Evolutionary conservation across 192 early-diverging fungal genomes (phyloP).

Genomic region (Piromyces sp.): DNA sequence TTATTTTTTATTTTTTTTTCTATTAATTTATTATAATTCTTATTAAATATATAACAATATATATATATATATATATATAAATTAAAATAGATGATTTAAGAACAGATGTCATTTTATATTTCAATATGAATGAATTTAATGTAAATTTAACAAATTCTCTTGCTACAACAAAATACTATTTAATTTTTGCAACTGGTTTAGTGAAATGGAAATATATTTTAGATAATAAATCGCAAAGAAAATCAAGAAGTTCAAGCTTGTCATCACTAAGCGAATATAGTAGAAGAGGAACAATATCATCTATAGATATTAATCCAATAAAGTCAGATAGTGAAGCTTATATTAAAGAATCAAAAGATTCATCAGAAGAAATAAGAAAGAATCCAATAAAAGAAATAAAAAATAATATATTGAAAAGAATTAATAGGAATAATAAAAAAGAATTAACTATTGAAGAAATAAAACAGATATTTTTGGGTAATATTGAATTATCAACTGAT

Average conservation of each 20-base stretch:
- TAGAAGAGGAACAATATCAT: neutral
- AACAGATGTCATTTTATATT: neutral
- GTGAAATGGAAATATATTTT: neutral
- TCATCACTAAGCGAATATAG: neutral
- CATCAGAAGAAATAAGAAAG: too few relatives aligned
- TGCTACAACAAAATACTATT: neutral
- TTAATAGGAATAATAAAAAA: neutral
- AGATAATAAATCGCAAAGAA: neutral
- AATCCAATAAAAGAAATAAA: neutral
- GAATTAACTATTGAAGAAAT: neutral
- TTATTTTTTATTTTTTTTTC: too few relatives aligned
- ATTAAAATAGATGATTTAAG: neutral
- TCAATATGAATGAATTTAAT: neutral
- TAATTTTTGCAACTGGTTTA: neutral
- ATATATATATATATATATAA: too few relatives aligned
- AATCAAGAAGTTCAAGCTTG: neutral
- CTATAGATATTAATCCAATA: neutral
- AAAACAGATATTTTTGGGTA: neutral
- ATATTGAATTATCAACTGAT: neutral
- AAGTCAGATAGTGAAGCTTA: neutral
- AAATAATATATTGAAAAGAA: neutral
- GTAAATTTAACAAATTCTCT: neutral
- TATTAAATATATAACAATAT: too few relatives aligned
- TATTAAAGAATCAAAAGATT: neutral
- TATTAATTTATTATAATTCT: too few relatives aligned